phyloP scores from a whole-genome alignment of 2,329 filamentous ascomycete genomes.

The Aspergillus quadricinctus region DNA sequence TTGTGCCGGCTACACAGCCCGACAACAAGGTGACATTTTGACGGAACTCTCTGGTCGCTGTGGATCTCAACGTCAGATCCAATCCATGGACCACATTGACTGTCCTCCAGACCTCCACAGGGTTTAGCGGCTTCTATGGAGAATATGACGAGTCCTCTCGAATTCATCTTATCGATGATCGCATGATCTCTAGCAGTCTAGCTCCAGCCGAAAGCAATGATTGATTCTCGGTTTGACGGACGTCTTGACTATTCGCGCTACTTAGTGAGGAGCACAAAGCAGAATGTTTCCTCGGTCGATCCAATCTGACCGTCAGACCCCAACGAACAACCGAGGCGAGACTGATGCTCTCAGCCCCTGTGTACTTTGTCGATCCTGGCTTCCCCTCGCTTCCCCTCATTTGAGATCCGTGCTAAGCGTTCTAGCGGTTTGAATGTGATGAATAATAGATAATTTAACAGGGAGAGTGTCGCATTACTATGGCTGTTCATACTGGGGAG shows the following conservation, averaged over 20 bases:
- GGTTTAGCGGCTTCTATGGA: not conserved
- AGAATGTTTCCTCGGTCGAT: not conserved
- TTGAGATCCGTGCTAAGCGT: not conserved
- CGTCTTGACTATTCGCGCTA: too few species aligned
- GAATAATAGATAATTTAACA: not conserved
- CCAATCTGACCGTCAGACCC: not conserved
- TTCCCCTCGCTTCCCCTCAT: not conserved
- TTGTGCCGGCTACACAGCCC: not conserved
- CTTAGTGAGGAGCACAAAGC: not conserved
- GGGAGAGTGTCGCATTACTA: too few species aligned
- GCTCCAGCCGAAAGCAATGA: not conserved
- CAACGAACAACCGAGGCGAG: not conserved
- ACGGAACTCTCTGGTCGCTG: not conserved
- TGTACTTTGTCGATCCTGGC: not conserved
- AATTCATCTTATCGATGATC: not conserved
- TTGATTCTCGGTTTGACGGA: not conserved
- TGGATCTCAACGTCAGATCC: not conserved
- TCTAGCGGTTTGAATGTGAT: not conserved
- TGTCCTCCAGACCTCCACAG: too few species aligned
- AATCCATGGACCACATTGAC: not conserved
- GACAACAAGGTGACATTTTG: not conserved
- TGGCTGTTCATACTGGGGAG: too few species aligned
- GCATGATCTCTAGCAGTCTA: not conserved
- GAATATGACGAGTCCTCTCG: not conserved
- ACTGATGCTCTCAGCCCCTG: not conserved